Percentiles rank a stretch among this genome's conserved stretches.
These are phyloP conservation scores for Podaxis sp. DNA, from an alignment of 768 basidiomycete genomes.

Conservation along the genomic window DNA sequence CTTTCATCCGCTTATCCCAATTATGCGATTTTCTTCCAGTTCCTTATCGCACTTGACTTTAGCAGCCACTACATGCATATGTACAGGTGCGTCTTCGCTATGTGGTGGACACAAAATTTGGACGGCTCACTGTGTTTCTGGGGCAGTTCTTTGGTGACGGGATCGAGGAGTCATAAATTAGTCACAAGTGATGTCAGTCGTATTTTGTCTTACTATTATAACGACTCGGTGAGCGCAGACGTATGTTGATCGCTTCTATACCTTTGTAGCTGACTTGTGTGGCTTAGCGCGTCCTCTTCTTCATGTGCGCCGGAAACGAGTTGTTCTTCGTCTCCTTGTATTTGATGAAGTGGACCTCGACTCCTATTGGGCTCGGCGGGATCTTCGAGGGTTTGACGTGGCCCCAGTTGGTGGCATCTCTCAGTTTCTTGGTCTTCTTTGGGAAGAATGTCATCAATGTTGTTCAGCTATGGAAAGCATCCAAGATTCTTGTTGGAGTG, in stretches of 20 bases:
- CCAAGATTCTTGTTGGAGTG: constrained; percentile 90
- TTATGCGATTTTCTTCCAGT: constrained; percentile 87
- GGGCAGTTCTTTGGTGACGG: constrained; percentile 87
- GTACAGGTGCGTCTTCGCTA: constrained; percentile 71
- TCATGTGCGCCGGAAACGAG: constrained; percentile 94
- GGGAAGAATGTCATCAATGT: constrained; percentile 91
- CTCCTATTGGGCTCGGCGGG: constrained; percentile 58
- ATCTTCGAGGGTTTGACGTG: constrained; percentile 52
- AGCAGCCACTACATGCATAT: constrained; percentile 99
- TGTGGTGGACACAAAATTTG: constrained; percentile 9
- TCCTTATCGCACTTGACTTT: constrained; percentile 96
- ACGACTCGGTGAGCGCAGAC: constrained; percentile 68
- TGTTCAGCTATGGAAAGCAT: constrained; percentile 98
- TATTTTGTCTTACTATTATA: constrained; percentile 93
- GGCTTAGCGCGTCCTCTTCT: constrained; percentile 78
- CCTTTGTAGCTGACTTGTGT: not conserved
- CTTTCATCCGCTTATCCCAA: constrained; percentile 85
- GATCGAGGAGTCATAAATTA: constrained; percentile 88
- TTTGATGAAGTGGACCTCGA: constrained; percentile 81
- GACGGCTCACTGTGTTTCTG: constrained; percentile 7
- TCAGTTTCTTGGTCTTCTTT: constrained; percentile 66
- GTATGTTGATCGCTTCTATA: not conserved
- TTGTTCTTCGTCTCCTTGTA: constrained; percentile 94
- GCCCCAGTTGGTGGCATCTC: constrained; percentile 66
- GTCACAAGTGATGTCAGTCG: constrained; percentile 91